Base-by-base conservation (phyloP, 768 basidiomycete species). In the Mycena rosella region DNA sequence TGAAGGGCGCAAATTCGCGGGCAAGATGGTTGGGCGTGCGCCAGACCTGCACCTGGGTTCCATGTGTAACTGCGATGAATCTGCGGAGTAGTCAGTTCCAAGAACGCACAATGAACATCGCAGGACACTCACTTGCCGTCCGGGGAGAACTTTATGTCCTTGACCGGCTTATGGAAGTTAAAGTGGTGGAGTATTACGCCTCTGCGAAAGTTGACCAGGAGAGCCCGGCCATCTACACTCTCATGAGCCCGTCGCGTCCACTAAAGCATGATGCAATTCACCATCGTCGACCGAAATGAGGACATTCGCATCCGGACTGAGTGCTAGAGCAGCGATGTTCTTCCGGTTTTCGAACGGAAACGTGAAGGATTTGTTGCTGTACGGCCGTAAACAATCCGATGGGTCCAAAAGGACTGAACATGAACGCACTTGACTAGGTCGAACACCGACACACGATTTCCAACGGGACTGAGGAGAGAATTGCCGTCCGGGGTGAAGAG, bases 1-100 rank as follows among this genome's bases (percentile, higher is more conserved):
- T 86, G 78, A 99, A 99, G 1, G 98, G 96, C 2, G 97, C 96
- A 75, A 99, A 99, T 79, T 99, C 97, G 72, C 98, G 91, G 9
- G 93, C 88, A 15, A 99, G 90, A 75, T 95, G 93, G 65, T 97
- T 97, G 3, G 98, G 98, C 9, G 96, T 99, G 27, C 88, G 84
- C 96, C 97, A 99, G 3, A 99, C 95, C 81, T 99, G 96, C 9
- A 98, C 81, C 70, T 97, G 96, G 3, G 91, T 82, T 30, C 91
- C 94, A 76, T 98, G 96, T 5, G 97, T 95, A n/a, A 95, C 92
- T 5, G 97, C 96, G 60, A 99, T 96, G 76, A 88, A 96, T 76
- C 95, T 96, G 68, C 0, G 26, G 47, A 18, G 20, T 30, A 1
- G 6, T 73, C 32, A 60, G 32, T 22, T 14, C 20, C 18, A 42